Evolutionary conservation across 73 alveolate species (phyloP).

Genomic region (Durusdinium trenchii): DNA sequence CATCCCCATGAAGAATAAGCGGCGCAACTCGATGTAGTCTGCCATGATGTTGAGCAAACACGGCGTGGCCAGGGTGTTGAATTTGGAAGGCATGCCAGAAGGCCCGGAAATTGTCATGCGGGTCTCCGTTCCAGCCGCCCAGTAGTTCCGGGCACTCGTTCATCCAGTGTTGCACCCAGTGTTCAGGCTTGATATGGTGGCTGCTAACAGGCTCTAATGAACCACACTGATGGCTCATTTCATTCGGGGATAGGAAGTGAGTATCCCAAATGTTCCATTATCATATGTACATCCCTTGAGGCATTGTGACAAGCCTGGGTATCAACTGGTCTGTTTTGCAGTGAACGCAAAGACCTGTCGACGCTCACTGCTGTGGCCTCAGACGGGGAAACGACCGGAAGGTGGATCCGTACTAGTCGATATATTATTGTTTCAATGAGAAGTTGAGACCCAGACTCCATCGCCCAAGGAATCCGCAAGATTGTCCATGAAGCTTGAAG

Average conservation of each 20-base stretch:
- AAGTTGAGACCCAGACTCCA: conserved; percentile 20
- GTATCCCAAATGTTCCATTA: background rate
- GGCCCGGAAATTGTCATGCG: background rate
- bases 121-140: background rate
- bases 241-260: background rate
- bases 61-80: background rate
- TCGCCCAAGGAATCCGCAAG: background rate
- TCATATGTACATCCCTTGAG: background rate
- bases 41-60: background rate
- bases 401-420: background rate
- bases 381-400: background rate
- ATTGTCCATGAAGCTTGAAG: background rate
- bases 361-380: conserved; percentile 58
- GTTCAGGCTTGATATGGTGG: conserved; percentile 3
- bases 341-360: background rate
- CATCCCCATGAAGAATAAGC: conserved; percentile 17
- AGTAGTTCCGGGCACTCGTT: background rate
- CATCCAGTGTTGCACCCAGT: background rate
- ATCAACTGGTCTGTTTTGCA: background rate
- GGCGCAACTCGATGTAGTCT: background rate
- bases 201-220: background rate
- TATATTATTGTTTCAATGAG: too few species aligned
- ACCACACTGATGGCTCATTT: background rate
- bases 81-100: background rate
- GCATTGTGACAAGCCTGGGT: background rate